A percentile compares a stretch with the other conserved stretches of the same genome.
Conservation (phyloP, 148 eudicot species). For the Agrostemma githago region DNA sequence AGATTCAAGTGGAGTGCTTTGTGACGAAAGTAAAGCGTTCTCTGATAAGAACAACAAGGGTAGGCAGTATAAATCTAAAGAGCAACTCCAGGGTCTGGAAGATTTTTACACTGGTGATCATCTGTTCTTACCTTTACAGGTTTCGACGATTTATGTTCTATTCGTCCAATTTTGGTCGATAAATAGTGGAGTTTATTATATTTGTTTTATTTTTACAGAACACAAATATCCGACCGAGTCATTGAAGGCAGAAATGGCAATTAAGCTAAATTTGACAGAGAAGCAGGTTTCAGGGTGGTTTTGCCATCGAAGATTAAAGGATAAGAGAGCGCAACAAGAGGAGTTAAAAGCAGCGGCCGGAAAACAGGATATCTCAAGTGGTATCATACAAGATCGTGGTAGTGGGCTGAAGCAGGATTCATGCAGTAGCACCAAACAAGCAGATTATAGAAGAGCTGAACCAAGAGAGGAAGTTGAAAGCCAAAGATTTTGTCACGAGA, state of each 20-base stretch:
- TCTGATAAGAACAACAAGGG: conserved; percentile 65
- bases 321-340: conserved; percentile 49
- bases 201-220: conserved; percentile 39
- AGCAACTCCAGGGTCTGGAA: conserved; percentile 77
- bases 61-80: conserved; percentile 73
- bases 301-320: conserved; percentile 96
- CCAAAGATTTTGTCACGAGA: conserved; percentile 47
- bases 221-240: conserved; percentile 89
- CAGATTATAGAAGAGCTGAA: conserved; percentile 53
- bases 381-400: conserved; percentile 75
- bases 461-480: conserved; percentile 87
- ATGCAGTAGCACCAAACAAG: conserved; percentile 95
- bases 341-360: conserved; percentile 53
- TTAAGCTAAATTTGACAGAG: conserved; percentile 64
- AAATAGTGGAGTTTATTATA: not conserved
- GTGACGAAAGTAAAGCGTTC: conserved; percentile 55
- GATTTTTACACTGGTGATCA: conserved; percentile 69
- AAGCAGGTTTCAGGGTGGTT: conserved; percentile 98
- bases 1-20: conserved; percentile 45
- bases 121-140: not conserved
- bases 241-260: conserved; percentile 63
- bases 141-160: not conserved
- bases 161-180: not conserved
- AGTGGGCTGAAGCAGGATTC: conserved; percentile 94
- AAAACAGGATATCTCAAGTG: conserved; percentile 77